Base-by-base conservation (phyloP, 2,329 filamentous ascomycete genomes). In the Aspergillus brasiliensis region DNA sequence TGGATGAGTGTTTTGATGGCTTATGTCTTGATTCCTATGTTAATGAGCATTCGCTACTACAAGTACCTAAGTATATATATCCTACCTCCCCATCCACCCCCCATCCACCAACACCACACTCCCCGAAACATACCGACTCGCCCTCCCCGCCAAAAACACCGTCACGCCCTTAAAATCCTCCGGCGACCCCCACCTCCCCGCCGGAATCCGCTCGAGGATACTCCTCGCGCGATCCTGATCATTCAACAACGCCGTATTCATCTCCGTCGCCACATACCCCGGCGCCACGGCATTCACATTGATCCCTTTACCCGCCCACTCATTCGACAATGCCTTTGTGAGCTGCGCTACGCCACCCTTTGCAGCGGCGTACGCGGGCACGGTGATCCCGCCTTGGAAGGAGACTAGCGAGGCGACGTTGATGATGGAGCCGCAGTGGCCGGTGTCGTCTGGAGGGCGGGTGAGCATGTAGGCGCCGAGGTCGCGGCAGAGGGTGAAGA, bases 151-250 rank as follows among this genome's bases (percentile, higher is more conserved):
- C 63, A 97, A 78, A 70, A 87, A 96, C 27, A 96, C 88, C 0
- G 89, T 84, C 0, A 86, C 88, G 0, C 92, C 92, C 81, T 93
- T 93, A 75, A 97, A 96, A 69, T 97, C 93, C 25, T 96, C 91
- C 0, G 92, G 89, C 10, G 75, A 82, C 0, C 91, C 92, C 92
- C 92, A 96, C 67, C 91, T 81, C 0, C 90, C 92, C 0, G 91
- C 91, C 0, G 92, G 92, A 69, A 97, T 97, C 58, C 92, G 81
- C 34, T 86, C 87, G 70, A 90, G 83, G 67, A 97, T 97, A 69
- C 88, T 88, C 64, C 82, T 85, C 61, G 90, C 83, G 37, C 92
- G 81, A 66, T 84, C 85, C 69, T 84, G 76, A 75, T 97, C 88
- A 53, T 88, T 84, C 46, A 96, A 85, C 70, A 97, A 77, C 2